Evolutionary conservation across 768 basidiomycete species (phyloP), one percentile per base, ranked within the genome.

Genomic region (Xerocomus spinulosus): DNA sequence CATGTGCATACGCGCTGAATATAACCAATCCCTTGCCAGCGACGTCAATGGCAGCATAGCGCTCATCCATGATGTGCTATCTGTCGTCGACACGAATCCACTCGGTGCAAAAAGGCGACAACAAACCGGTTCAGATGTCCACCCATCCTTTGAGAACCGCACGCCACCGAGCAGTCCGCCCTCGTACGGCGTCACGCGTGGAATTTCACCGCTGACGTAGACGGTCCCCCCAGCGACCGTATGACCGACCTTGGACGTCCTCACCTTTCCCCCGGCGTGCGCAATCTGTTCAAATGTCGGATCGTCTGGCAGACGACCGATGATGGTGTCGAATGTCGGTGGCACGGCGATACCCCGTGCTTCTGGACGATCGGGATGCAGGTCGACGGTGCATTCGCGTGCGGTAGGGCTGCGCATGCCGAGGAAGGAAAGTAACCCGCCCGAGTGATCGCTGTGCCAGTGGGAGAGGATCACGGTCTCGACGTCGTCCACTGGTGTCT

Each of bases 161-260:
- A 82, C 72, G 0, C 75, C 85, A 3, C 89, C 83, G 18, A 77
- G 70, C 43, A 92, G 61, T 2, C 91, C 90, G 1, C 58, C 61
- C 64, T 93, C 90, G 49, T 73, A 92, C 13, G 74, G 54, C 0
- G 83, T 87, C 30, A 81, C 70, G 38, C 91, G 67, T 9, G 85
- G 82, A 44, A 93, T 86, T 66, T 86, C 83, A 2, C 89, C 89
- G 59, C 90, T 92, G 12, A 92, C 80, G 68, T 80, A 90, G 17
- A 90, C 71, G 7, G 79, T 77, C 5, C 72, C 78, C 9, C 68
- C 78, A 3, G 83, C 80, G 43, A 91, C 77, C 5, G 71, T 67
- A 61, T 93, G 90, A n/a, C 76, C 80, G 34, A 82, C 74, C 0
- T 55, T 58, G 49, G 80, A 76, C 57, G 62, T 75, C 59, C 83